phyloP scores from a whole-genome alignment of 1,284 basidiomycete species.

The Termitomyces sp. region DNA sequence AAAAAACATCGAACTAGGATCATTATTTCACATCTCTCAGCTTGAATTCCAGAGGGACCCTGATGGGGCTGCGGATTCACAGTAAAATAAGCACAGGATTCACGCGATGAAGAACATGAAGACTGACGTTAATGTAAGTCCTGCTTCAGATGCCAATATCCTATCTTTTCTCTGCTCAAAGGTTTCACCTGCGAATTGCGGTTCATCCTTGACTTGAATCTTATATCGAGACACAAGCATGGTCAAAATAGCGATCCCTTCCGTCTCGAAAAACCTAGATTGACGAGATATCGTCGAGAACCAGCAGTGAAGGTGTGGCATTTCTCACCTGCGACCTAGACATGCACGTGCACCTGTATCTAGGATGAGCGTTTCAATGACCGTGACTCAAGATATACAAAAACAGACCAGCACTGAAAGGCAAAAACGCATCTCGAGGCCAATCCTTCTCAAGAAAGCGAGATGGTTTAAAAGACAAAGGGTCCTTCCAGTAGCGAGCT shows the following conservation, averaged over 20 bases:
- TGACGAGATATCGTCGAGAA: not conserved
- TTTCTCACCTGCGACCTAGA: constrained; percentile 44
- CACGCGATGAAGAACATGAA: not conserved
- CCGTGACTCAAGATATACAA: not conserved
- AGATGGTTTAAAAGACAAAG: constrained; percentile 17
- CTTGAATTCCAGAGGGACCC: constrained; percentile 23
- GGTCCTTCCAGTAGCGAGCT: constrained; percentile 21
- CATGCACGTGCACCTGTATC: constrained; percentile 41
- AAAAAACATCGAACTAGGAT: not conserved
- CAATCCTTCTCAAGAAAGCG: constrained; percentile 18
- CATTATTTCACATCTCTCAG: constrained; percentile 11
- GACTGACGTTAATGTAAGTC: constrained; percentile 39
- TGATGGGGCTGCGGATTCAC: constrained; percentile 15
- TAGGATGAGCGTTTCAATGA: not conserved
- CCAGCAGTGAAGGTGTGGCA: not conserved
- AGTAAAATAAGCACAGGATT: not conserved
- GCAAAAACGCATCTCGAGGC: constrained; percentile 22
- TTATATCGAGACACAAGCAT: constrained; percentile 44
- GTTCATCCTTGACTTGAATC: constrained; percentile 46
- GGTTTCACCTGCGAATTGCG: constrained; percentile 40
- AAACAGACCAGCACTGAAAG: constrained; percentile 32
- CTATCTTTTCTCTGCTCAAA: constrained; percentile 40
- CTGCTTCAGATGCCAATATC: constrained; percentile 29
- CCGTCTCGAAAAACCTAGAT: constrained; percentile 40
- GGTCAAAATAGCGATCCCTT: constrained; percentile 45